Conservation (phyloP, 768 basidiomycete species). For the Amanita polypyramis region DNA sequence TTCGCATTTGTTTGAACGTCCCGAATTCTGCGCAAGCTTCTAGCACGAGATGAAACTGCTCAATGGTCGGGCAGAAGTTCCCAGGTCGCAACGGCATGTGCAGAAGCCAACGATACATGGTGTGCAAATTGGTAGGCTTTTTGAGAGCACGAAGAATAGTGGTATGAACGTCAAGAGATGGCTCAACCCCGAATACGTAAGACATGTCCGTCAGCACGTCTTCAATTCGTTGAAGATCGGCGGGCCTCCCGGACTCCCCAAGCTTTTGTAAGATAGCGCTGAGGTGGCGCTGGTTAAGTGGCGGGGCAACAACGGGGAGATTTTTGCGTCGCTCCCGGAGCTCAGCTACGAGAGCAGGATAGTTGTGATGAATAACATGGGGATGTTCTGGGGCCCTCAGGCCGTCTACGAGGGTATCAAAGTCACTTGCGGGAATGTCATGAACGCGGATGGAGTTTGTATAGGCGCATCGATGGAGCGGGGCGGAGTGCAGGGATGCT, state of each 20-base stretch:
- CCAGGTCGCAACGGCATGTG: slow-evolving; percentile 44
- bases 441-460: slow-evolving; percentile 4
- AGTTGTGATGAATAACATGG: background rate
- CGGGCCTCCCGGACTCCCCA: slow-evolving; percentile 38
- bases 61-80: slow-evolving; percentile 31
- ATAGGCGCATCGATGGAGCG: slow-evolving; percentile 11
- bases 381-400: slow-evolving; percentile 13
- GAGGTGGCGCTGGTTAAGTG: slow-evolving; percentile 23
- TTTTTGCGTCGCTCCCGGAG: slow-evolving; percentile 11
- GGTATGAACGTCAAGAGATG: slow-evolving; percentile 37
- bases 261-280: slow-evolving; percentile 32
- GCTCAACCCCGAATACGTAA: slow-evolving; percentile 32
- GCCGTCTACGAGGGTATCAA: slow-evolving; percentile 17
- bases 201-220: slow-evolving; percentile 41
- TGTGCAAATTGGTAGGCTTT: slow-evolving; percentile 29
- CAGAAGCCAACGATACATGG: slow-evolving; percentile 39
- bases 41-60: slow-evolving; percentile 48
- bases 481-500: slow-evolving; percentile 9
- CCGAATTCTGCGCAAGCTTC: slow-evolving; percentile 24
- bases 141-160: slow-evolving; percentile 39
- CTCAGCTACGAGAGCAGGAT: slow-evolving; percentile 14
- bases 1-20: slow-evolving; percentile 23
- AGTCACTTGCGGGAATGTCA: slow-evolving; percentile 6
- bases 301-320: slow-evolving; percentile 13
- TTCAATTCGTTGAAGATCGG: slow-evolving; percentile 45